Base-by-base conservation (phyloP, 352 stramenopile genomes). In the Pythium plurisporium region DNA sequence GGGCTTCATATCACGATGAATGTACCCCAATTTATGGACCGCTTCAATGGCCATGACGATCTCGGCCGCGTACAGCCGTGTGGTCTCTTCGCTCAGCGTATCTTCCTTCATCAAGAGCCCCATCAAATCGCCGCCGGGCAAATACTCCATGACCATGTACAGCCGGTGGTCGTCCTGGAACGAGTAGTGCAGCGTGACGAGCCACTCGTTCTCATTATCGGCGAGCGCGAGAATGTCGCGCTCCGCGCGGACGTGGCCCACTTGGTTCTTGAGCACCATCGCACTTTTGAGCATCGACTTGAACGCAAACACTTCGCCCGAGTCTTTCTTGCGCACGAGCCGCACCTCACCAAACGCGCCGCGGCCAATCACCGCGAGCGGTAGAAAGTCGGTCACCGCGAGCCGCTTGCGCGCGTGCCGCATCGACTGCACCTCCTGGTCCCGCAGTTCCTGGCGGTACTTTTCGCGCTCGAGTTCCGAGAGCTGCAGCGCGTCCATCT, bases 91-190 rank as follows among this genome's bases (percentile, higher is more conserved):
- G 52, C 74, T 83, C 6, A 95, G 73, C 55, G 94, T 99, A 73
- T 99, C 97, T 63, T 99, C 84, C 55, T 99, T 98, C 73, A 99
- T 99, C 29, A 99, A 80, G 19, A 99, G 69, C 48, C 87, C 96
- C 97, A 99, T 99, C 50, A 99, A 84, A 75, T 99, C 97, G 38
- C 98, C 98, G 5, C 98, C 98, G 5, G 96, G 93, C 25, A 99
- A 73, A 66, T 97, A 99, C 76, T 99, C 98, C 97, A 99, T 99
- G 34, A 99, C 94, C 96, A 92, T 91, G 63, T 92, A 93, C 11
- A 94, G 70, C 34, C 73, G 65, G 62, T 90, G 76, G 31, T 93
- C 78, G 55, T 94, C 79, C 61, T 99, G 95, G 76, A 99, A 99
- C 58, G 88, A 98, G 71, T 98, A 99, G 73, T 99, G 91, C 20